Base-by-base conservation (phyloP, 805 yeast species). In the Trichomonascus vanleenenianus region DNA sequence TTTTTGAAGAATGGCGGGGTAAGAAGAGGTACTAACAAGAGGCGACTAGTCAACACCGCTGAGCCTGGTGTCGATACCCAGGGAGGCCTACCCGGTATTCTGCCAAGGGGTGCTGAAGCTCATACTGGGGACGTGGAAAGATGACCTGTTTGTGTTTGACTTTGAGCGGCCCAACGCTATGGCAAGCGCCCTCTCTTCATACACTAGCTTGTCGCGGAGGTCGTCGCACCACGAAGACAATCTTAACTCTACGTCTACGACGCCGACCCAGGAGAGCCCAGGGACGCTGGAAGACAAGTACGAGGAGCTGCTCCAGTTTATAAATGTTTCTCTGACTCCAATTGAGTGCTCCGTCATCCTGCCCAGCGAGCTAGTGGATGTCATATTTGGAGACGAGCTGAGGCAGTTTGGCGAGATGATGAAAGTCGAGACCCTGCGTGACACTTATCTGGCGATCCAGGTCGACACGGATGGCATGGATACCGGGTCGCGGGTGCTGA, bases 321-420 rank as follows among this genome's bases (percentile, higher is more conserved):
- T 78, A 55, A 83, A 78, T 56, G 66, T 81, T 31, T 81, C 83
- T 2, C 74, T 76, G 54, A 76, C 83, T 0, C 81, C 82, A 0
- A 59, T 65, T n/a, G 85, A 80, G 54, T 74, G 81, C 50, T 78
- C 85, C 0, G 62, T 81, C 5, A 79, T 81, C 51, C 75, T 79
- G 49, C 65, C 78, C 1, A 58, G 65, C 1, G 51, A 53, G 5
- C 49, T 69, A n/a, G 67, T 75, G 45, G 52, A 61, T 0, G 50
- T 51, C 18, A 60, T 68, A 11, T 72, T 81, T 50, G 54, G 52
- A 1, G 62, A 67, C 16, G 48, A 64, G 15, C 62, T 74, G 42
- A 22, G 27, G 27, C 27, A 22, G 27, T 22, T 22, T 22, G 27
- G 27, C 4, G 46, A 47, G 44, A 42, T 54, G 11, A 53, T 69